Conservation (phyloP, 78 protist species). For the Chrysochromulina tobinii region DNA sequence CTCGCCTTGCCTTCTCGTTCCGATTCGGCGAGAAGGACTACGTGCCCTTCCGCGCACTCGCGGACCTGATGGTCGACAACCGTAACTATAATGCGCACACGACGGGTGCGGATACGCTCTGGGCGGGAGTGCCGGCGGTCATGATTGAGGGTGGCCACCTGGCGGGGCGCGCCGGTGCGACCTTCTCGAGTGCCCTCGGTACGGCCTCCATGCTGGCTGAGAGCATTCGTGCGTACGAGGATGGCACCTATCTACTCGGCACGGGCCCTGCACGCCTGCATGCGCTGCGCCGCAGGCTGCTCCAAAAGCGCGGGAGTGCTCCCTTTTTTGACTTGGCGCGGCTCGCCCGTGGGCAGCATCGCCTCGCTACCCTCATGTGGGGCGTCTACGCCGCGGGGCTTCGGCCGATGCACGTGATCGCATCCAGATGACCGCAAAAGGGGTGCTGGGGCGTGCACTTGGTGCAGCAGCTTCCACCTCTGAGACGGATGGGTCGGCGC, state of each 20-base stretch:
- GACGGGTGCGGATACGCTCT: background rate
- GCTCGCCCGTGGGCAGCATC: background rate
- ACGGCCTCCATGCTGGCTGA: background rate
- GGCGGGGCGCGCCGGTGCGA: background rate
- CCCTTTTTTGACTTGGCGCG: background rate
- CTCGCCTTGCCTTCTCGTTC: background rate
- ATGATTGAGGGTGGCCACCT: background rate
- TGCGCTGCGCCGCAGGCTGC: background rate
- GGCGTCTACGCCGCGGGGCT: background rate
- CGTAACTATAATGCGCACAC: background rate
- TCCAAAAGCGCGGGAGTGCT: background rate
- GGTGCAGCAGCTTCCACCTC: no score
- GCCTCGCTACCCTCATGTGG: background rate
- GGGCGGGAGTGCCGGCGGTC: background rate
- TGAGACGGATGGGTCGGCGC: no score
- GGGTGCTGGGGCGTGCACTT: no score
- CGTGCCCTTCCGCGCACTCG: background rate
- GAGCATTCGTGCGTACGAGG: background rate
- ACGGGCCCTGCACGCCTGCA: background rate
- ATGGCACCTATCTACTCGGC: background rate
- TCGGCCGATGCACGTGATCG: background rate
- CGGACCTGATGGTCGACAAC: background rate
- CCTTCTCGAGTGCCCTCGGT: background rate
- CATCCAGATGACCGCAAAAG: no score
- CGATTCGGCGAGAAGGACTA: background rate